Evolutionary conservation across 2,329 filamentous ascomycete species (phyloP), one percentile per base, ranked within the genome.

Genomic region (Remersonia thermophila): DNA sequence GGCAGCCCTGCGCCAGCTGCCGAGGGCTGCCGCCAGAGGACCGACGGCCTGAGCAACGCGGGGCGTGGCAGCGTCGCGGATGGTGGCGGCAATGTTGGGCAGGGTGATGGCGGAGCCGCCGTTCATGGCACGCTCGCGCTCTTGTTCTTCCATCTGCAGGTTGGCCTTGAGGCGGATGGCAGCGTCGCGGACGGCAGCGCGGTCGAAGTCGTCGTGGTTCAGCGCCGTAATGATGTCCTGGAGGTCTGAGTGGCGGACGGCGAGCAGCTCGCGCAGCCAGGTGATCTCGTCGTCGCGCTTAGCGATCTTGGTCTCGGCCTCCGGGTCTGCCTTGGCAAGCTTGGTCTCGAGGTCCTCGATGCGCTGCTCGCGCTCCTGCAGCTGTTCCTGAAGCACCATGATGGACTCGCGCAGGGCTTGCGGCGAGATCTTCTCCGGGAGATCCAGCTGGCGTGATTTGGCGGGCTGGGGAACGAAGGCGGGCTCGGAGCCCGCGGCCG

Each of bases 61-160:
- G 3, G 87, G 89, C 2, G 84, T 82, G 4, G 80, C 77, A 9
- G 83, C 80, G 44, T 87, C 76, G 46, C 74, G 77, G 32, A 87
- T 77, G 23, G 83, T 73, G 32, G 80, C 80, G 1, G 84, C 80
- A 29, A 94, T 72, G 28, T 82, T 83, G 4, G 83, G 82, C 47
- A 91, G 66, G 36, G 67, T 73, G 42, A 79, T 68, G 18, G 73
- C 65, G 7, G 76, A 80, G 11, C 73, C 73, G 32, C 78, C 78
- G 36, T 80, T 77, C 60, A 83, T 72, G 1, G 84, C 79, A 41
- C 91, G 74, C 57, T 96, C 89, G 35, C 85, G 83, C 60, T 95
- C 87, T 55, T 94, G 85, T 55, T 93, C 83, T 58, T 98, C 89
- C 91, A 98, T 98, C 55, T 96, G 85, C 26, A 98, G 67, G 52